A percentile compares a stretch with the other conserved stretches of the same genome.
These are phyloP conservation scores for Boletus subcaerulescens DNA, from an alignment of 768 basidiomycete genomes.

Conservation along the genomic window DNA sequence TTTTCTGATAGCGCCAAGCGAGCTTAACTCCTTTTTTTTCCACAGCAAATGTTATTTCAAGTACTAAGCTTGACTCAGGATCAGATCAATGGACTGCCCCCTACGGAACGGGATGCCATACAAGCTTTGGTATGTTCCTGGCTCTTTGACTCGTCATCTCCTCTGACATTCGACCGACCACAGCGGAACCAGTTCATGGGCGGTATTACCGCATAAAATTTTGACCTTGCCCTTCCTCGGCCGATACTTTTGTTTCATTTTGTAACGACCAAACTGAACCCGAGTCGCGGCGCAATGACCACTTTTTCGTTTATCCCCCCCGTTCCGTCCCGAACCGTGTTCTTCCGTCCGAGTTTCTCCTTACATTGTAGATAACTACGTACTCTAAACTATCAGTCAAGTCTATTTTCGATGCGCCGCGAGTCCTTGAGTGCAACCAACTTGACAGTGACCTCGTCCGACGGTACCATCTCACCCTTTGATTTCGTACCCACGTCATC, in stretches of 20 bases:
- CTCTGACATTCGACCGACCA: not conserved
- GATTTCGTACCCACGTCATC: conserved; percentile 89
- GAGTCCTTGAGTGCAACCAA: conserved; percentile 67
- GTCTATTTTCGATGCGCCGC: conserved; percentile 51
- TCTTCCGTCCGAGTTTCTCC: not conserved
- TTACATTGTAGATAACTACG: conserved; percentile 4
- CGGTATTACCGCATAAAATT: conserved; percentile 26
- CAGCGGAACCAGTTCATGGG: conserved; percentile 37
- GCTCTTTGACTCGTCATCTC: not conserved
- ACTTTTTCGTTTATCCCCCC: not conserved
- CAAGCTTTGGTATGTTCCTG: conserved; percentile 62
- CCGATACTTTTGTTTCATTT: not conserved
- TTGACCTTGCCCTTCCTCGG: not conserved
- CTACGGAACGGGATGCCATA: conserved; percentile 75
- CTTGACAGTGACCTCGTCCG: conserved; percentile 70
- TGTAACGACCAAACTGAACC: not conserved
- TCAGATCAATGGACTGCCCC: conserved; percentile 79
- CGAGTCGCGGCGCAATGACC: too few relatives aligned
- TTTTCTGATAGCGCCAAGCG: not conserved
- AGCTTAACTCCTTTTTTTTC: not conserved
- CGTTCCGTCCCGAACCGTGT: not conserved
- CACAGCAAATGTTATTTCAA: conserved; percentile 79
- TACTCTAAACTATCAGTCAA: conserved; percentile 31
- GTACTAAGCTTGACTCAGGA: conserved; percentile 78
- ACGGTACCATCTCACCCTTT: conserved; percentile 67